Evolutionary conservation across 2,329 filamentous ascomycete species (phyloP), one percentile per base, ranked within the genome.

Genomic region (Diatrype stigma): DNA sequence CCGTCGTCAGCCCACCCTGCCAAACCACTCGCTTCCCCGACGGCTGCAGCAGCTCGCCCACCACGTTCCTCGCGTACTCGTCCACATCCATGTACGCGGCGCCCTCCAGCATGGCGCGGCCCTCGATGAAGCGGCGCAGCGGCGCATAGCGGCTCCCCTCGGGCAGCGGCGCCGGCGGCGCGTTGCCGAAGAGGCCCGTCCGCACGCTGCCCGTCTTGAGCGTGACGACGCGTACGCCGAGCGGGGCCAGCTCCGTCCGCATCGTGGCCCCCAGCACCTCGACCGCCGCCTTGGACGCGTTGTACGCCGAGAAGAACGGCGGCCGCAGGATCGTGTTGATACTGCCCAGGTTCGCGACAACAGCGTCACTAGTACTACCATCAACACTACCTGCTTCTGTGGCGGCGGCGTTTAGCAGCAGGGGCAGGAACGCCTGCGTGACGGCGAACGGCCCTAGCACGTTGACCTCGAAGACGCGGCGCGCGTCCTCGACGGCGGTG

Each of bases 261-360:
- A 63, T 57, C 7, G 32, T 60, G 0, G 50, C 58, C 6, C 57
- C 52, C 12, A 59, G 52, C 17, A 51, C 51, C 16, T 64, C 61
- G 10, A 63, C 44, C 3, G 61, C 61, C 1, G 62, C 62, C 42
- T 64, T 64, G 0, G 61, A 62, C n/a, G 62, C 61, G 50, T 61
- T 63, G 46, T 63, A 64, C 32, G 54, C 42, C 14, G 56, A 49
- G 44, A 63, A 51, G 46, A 61, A 60, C 11, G 55, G 51, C 2
- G 56, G 56, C 1, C 51, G 58, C n/a, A 60, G 35, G 38, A 56
- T 51, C 12, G 48, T 35, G 46, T 63, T 63, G 14, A 63, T 45
- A 42, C 60, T 63, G 40, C 56, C 46, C 21, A 63, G 38, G 40
- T 61, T 63, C 16, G 51, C 62, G 3, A 64, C 56, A 11, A 63